Conservation (phyloP, 2,329 filamentous ascomycete genomes). For the Colletotrichum zoysiae region DNA sequence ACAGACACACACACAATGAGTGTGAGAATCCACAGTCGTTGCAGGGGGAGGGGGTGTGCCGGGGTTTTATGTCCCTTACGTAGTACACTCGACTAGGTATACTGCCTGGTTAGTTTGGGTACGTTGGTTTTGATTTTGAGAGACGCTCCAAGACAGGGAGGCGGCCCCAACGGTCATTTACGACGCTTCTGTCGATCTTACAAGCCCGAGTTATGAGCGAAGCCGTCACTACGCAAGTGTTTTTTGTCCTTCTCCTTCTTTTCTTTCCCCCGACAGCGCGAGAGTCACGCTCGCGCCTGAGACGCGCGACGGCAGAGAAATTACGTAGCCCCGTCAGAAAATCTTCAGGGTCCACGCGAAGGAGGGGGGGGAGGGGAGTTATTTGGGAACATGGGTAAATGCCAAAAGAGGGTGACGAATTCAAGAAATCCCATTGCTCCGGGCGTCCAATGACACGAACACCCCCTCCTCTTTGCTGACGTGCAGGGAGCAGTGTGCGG, state of each 20-base stretch:
- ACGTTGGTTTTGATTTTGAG: slow-evolving; percentile 16
- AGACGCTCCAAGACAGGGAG: slow-evolving; percentile 3
- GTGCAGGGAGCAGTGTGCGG: slow-evolving; percentile 11
- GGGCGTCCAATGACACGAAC: slow-evolving; percentile 13
- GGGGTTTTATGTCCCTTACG: not conserved
- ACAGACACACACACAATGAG: not conserved
- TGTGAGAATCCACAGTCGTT: not conserved
- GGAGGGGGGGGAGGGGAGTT: not conserved
- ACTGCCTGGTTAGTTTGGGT: too few species aligned
- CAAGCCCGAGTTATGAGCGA: slow-evolving; percentile 10
- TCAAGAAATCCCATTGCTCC: slow-evolving; percentile 23
- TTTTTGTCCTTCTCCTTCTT: too few species aligned
- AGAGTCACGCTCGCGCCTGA: slow-evolving; percentile 2
- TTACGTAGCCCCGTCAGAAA: not conserved
- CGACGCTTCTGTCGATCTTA: slow-evolving; percentile 10
- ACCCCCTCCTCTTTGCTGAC: not conserved
- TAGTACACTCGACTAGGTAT: too few species aligned
- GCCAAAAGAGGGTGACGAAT: slow-evolving; percentile 11
- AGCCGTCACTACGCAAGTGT: not conserved
- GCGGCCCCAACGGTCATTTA: not conserved
- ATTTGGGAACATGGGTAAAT: slow-evolving; percentile 23
- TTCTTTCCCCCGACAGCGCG: too few species aligned
- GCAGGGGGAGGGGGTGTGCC: not conserved
- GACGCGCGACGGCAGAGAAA: not conserved
- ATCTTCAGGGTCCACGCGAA: slow-evolving; percentile 26